Base-by-base conservation (phyloP, 176 grass and related monocot genomes). In the Avena sativa region DNA sequence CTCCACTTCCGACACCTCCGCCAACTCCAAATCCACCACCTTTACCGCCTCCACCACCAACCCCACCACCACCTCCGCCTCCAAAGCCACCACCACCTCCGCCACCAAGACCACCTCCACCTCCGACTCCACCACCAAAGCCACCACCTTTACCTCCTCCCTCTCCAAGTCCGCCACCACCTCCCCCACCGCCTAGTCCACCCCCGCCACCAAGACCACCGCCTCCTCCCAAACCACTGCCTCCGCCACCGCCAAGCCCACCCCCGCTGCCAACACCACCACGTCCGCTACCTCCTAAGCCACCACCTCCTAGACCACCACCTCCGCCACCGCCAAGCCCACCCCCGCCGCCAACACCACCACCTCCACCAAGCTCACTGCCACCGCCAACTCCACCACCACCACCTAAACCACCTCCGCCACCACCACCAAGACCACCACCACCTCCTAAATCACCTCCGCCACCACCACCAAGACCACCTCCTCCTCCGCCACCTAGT, bases 281-380 rank as follows among this genome's bases (percentile, higher is more conserved):
- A 62, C 59, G n/a, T 25, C n/a, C 59, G 1, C 59, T n/a, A 62
- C 28, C 28, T 28, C 28, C 28, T 28, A 55, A 23, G 23, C 23
- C 23, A 3, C 59, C 59, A 62, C 28, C 28, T 28, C 28, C 28
- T 28, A 55, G 52, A 14, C 59, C 59, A 0, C 59, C 59, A 11
- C 61, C 61, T 25, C 61, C 60, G 2, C 59, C 59, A 3, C 58
- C 58, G 19, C 58, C 58, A 11, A 61, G 20, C 0, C 58, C 58
- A 23, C 58, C 58, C 10, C 58, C 58, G 1, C 59, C 9, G 4
- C n/a, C 57, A 9, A 59, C 19, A 0, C 85, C 81, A 0, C 55
- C 77, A 3, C 86, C 86, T 2, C 86, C 77, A 0, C 90, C 86
- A 9, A 78, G 58, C 0, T 82, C 90, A 3, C 59, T 70, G 0